phyloP scores from a whole-genome alignment of 306 rosid species.

The Gastrolobium bilobum region DNA sequence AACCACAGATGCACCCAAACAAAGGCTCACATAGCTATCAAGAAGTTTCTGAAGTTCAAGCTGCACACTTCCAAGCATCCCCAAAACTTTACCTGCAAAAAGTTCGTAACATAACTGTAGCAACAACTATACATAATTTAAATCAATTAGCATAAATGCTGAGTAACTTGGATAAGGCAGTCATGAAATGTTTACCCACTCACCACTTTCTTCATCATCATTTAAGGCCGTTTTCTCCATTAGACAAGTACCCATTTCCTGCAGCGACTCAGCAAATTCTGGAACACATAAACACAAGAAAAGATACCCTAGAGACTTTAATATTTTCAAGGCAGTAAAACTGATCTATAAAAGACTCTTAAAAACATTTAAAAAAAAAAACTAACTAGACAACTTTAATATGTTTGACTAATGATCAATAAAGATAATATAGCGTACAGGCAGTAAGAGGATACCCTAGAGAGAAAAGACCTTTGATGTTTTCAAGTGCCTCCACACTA shows the following conservation, averaged over 20 bases:
- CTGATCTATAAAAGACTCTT: not conserved
- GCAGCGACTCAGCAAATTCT: conserved; percentile 91
- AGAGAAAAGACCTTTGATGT: conserved; percentile 4
- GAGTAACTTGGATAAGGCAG: conserved; percentile 38
- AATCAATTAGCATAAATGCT: conserved; percentile 45
- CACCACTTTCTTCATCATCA: conserved; percentile 72
- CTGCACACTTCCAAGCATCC: conserved; percentile 79
- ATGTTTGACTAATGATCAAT: conserved; percentile 12
- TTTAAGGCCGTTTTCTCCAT: conserved; percentile 67
- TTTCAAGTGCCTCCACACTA: conserved; percentile 18
- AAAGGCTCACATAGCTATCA: conserved; percentile 81
- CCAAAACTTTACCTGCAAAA: conserved; percentile 75
- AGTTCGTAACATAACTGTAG: conserved; percentile 43
- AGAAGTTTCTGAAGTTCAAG: conserved; percentile 85
- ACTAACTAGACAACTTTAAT: conserved; percentile 3
- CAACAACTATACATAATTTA: conserved; percentile 48
- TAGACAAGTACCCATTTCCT: conserved; percentile 87
- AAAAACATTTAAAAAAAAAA: not conserved
- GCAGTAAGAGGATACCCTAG: not conserved
- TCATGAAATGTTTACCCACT: conserved; percentile 54
- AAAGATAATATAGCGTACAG: not conserved
- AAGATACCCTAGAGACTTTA: conserved; percentile 1
- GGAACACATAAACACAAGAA: conserved; percentile 50
- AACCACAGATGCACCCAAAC: conserved; percentile 42
- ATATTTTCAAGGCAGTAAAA: conserved; percentile 31